Evolutionary conservation across 2,329 filamentous ascomycete genomes (phyloP).

Genomic region (Aspergillus melleus): DNA sequence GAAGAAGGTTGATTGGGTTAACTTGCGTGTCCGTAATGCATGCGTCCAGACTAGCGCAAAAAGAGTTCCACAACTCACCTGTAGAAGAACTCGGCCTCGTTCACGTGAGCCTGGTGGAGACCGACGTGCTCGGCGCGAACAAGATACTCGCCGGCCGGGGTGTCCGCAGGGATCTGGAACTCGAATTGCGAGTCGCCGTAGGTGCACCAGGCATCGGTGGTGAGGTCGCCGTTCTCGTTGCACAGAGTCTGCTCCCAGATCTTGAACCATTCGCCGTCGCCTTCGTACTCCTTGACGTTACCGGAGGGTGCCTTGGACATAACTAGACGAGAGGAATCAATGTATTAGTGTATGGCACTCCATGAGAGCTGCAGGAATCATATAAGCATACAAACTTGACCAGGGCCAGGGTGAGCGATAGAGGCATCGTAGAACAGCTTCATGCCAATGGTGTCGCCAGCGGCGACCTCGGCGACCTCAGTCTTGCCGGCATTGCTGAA

Average conservation of each 20-base stretch:
- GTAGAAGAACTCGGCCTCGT: slow-evolving; percentile 51
- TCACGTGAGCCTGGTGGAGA: slow-evolving; percentile 45
- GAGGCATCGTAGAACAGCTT: slow-evolving; percentile 14
- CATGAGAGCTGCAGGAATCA: too few relatives aligned
- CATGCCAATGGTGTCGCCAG: slow-evolving; percentile 19
- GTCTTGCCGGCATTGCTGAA: slow-evolving; percentile 18
- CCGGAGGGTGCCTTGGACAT: slow-evolving; percentile 19
- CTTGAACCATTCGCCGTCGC: slow-evolving; percentile 26
- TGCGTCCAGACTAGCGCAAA: too few relatives aligned
- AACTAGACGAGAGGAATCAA: neutral
- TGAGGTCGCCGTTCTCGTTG: slow-evolving; percentile 14
- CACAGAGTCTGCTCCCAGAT: slow-evolving; percentile 21
- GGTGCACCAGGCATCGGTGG: slow-evolving; percentile 17
- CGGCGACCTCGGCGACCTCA: slow-evolving; percentile 16
- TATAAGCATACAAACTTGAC: slow-evolving; percentile 16
- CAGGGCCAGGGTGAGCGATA: slow-evolving; percentile 19
- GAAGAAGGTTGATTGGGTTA: neutral
- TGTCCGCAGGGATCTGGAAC: slow-evolving; percentile 44
- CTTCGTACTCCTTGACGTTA: slow-evolving; percentile 20
- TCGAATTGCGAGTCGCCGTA: slow-evolving; percentile 13
- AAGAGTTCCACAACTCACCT: slow-evolving; percentile 29
- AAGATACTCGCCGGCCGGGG: slow-evolving; percentile 51
- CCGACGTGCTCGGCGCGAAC: slow-evolving; percentile 52
- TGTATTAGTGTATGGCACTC: too few relatives aligned
- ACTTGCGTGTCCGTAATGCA: too few relatives aligned